phyloP scores from a whole-genome alignment of 2,329 filamentous ascomycete genomes.

The Cladosporium oxysporum region DNA sequence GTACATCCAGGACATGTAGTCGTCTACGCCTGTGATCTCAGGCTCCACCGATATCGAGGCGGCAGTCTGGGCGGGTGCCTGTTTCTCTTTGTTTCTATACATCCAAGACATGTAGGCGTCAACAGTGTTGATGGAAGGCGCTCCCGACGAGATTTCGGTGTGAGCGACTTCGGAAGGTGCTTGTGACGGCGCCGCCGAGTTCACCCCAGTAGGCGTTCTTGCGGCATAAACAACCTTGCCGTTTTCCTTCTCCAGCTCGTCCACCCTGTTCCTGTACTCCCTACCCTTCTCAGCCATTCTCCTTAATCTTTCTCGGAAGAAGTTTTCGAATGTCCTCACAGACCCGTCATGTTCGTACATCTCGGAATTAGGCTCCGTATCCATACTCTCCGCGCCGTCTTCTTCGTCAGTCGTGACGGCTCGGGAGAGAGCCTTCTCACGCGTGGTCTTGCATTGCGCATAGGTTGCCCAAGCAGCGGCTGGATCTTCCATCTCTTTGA shows the following conservation, averaged over 20 bases:
- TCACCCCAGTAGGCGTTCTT: neutral
- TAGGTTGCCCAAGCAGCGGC: constrained; percentile 57
- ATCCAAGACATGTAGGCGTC: constrained; percentile 36
- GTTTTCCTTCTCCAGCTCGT: constrained; percentile 51
- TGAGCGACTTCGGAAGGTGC: neutral
- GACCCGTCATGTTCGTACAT: constrained; percentile 45
- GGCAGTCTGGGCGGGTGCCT: neutral
- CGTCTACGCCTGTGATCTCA: constrained; percentile 24
- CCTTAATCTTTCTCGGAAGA: constrained; percentile 50
- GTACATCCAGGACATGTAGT: constrained; percentile 28
- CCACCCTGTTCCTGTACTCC: constrained; percentile 57
- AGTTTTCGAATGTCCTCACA: constrained; percentile 40
- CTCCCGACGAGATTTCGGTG: neutral
- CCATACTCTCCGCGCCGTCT: constrained; percentile 21
- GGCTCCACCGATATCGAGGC: neutral
- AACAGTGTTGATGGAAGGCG: constrained; percentile 27
- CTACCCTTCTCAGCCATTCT: constrained; percentile 58
- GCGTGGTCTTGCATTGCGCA: constrained; percentile 55
- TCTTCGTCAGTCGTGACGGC: neutral
- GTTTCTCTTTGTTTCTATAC: constrained; percentile 25
- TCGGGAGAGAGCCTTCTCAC: constrained; percentile 48
- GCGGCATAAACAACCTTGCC: constrained; percentile 38
- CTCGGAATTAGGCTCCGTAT: constrained; percentile 24
- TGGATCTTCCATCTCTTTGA: constrained; percentile 60
- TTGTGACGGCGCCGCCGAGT: neutral